Conservation (phyloP, 345 rosid species). For the Clarkia xantiana region DNA sequence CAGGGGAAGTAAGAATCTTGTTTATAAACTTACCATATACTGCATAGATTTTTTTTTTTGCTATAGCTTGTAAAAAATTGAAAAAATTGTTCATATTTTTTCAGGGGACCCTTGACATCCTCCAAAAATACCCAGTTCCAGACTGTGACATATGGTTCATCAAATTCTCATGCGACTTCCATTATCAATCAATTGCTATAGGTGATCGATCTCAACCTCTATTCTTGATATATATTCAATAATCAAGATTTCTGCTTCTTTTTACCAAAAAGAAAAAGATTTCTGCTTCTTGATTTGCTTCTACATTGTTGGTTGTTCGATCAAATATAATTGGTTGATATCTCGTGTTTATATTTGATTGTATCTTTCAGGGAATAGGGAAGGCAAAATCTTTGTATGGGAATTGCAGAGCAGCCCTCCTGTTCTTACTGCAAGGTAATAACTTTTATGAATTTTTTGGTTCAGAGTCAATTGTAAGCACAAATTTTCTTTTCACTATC, state of each 20-base stretch:
- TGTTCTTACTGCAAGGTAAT: conserved; percentile 72
- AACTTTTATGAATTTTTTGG: conserved; percentile 3
- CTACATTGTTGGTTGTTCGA: not conserved
- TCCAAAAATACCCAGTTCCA: conserved; percentile 83
- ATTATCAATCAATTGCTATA: conserved; percentile 57
- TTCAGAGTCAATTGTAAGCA: no score
- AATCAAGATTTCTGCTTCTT: not conserved
- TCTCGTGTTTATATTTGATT: not conserved
- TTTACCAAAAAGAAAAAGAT: no score
- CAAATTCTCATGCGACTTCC: conserved; percentile 87
- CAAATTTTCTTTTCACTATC: not conserved
- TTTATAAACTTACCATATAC: not conserved
- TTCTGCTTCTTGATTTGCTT: not conserved
- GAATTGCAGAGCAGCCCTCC: conserved; percentile 91
- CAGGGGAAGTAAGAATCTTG: conserved; percentile 63
- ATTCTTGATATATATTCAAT: not conserved
- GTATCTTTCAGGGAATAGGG: conserved; percentile 64
- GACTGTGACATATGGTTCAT: conserved; percentile 95
- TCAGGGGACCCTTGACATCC: conserved; percentile 79
- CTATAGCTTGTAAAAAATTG: no score
- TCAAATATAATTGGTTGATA: no score
- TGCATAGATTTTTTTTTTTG: not conserved
- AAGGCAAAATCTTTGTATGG: conserved; percentile 94
- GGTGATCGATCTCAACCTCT: conserved; percentile 22
- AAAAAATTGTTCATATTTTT: conserved; percentile 2